phyloP scores from a whole-genome alignment of 164 flowering plant species.

The Liquidambar formosana region DNA sequence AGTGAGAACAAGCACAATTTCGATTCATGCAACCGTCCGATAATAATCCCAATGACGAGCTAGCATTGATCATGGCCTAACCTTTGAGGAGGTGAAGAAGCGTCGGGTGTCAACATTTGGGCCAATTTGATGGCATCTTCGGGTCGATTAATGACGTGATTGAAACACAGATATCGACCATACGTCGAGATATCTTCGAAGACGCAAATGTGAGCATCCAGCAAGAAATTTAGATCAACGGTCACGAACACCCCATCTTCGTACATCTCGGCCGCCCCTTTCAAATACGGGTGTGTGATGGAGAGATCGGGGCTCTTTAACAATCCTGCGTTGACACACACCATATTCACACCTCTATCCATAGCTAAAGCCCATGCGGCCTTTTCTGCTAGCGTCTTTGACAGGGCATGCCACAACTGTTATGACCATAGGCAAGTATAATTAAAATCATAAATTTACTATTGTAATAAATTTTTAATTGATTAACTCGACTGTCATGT shows the following conservation, averaged over 20 bases:
- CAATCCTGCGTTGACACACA: constrained; percentile 65
- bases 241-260: constrained; percentile 74
- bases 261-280: constrained; percentile 89
- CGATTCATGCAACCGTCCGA: background rate
- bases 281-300: constrained; percentile 53
- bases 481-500: no score
- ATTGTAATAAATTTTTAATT: background rate
- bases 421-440: no score
- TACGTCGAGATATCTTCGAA: constrained; percentile 60
- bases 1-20: background rate
- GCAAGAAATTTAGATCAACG: constrained; percentile 55
- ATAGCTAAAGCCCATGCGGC: constrained; percentile 84
- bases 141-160: constrained; percentile 42
- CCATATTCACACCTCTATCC: constrained; percentile 80
- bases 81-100: constrained; percentile 5
- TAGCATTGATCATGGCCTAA: no score
- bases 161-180: constrained; percentile 86
- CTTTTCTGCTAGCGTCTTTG: constrained; percentile 81
- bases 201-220: constrained; percentile 72
- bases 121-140: constrained; percentile 53
- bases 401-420: constrained; percentile 82
- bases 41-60: no score
- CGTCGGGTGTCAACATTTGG: constrained; percentile 6
- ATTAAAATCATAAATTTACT: background rate
- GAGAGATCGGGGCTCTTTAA: constrained; percentile 43